These are phyloP conservation scores for Larix sibirica DNA, from an alignment of 83 land plant species.

Conservation along the genomic window DNA sequence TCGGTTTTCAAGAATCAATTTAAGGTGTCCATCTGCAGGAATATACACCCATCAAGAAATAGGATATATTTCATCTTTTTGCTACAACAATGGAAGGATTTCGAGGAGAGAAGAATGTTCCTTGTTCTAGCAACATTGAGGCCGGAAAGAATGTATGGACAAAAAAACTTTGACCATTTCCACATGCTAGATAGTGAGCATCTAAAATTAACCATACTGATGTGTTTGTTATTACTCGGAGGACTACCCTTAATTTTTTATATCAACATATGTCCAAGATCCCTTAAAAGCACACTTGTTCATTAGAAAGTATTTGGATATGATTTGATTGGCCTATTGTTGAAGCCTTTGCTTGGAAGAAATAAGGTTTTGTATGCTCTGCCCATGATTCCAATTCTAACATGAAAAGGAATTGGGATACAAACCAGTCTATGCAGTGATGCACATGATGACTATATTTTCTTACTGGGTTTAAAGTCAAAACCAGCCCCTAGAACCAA, in stretches of 20 bases:
- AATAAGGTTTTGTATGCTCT: slow-evolving; percentile 74
- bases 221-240: slow-evolving; percentile 68
- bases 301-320: slow-evolving; percentile 67
- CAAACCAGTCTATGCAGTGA: slow-evolving; percentile 94
- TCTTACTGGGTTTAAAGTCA: slow-evolving; percentile 67
- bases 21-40: slow-evolving; percentile 62
- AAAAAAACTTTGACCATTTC: slow-evolving; percentile 93
- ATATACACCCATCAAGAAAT: slow-evolving; percentile 14
- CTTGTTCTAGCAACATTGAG: slow-evolving; percentile 88
- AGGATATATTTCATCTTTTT: slow-evolving; percentile 50
- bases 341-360: slow-evolving; percentile 64
- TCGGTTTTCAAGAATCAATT: slow-evolving; percentile 59
- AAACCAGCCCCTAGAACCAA: slow-evolving; percentile 47
- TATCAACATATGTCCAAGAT: slow-evolving; percentile 70
- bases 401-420: slow-evolving; percentile 93
- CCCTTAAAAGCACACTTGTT: slow-evolving; percentile 77
- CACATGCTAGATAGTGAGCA: slow-evolving; percentile 91
- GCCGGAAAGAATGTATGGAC: slow-evolving; percentile 96
- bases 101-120: slow-evolving; percentile 72
- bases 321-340: slow-evolving; percentile 76
- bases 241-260: slow-evolving; percentile 78
- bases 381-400: slow-evolving; percentile 79
- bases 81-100: slow-evolving; percentile 48
- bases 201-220: slow-evolving; percentile 83
- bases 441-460: slow-evolving; percentile 91